Evolutionary conservation across 2,329 filamentous ascomycete genomes (phyloP).

Genomic region (Claviceps sorghi): DNA sequence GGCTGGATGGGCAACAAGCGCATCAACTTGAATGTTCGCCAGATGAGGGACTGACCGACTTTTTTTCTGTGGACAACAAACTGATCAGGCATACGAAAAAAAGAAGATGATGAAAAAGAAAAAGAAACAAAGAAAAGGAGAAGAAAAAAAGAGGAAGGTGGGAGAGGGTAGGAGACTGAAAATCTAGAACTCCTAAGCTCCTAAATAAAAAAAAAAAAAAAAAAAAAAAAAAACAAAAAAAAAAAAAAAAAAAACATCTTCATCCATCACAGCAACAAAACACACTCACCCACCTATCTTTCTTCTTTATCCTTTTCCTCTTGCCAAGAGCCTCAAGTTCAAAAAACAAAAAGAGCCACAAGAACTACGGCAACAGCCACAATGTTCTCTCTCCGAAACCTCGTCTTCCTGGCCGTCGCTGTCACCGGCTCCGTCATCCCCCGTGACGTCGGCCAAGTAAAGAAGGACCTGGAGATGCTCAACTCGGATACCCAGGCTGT

Average conservation of each 20-base stretch:
- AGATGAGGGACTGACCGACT: conserved; percentile 49
- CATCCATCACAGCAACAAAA: neutral
- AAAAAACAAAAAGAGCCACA: neutral
- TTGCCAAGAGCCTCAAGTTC: neutral
- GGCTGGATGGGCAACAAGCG: conserved; percentile 83
- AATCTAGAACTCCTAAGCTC: too few species aligned
- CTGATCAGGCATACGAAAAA: too few species aligned
- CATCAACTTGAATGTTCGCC: conserved; percentile 82
- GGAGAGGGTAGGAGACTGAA: too few species aligned
- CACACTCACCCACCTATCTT: neutral
- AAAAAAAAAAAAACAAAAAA: too few species aligned
- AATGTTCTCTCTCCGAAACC: conserved; percentile 3
- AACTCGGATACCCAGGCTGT: neutral
- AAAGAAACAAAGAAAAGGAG: too few species aligned
- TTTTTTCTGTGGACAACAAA: too few species aligned
- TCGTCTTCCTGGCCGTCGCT: conserved; percentile 3
- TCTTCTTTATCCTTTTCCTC: neutral
- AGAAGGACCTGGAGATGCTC: neutral
- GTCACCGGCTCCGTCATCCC: neutral
- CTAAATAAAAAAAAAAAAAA: too few species aligned
- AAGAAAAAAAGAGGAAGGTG: too few species aligned
- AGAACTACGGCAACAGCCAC: neutral
- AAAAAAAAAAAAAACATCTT: too few species aligned
- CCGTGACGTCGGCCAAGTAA: neutral
- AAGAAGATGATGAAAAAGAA: too few species aligned